Evolutionary conservation across 2,329 filamentous ascomycete species (phyloP), one percentile per base, ranked within the genome.

Genomic region (Trichoderma afroharzianum): DNA sequence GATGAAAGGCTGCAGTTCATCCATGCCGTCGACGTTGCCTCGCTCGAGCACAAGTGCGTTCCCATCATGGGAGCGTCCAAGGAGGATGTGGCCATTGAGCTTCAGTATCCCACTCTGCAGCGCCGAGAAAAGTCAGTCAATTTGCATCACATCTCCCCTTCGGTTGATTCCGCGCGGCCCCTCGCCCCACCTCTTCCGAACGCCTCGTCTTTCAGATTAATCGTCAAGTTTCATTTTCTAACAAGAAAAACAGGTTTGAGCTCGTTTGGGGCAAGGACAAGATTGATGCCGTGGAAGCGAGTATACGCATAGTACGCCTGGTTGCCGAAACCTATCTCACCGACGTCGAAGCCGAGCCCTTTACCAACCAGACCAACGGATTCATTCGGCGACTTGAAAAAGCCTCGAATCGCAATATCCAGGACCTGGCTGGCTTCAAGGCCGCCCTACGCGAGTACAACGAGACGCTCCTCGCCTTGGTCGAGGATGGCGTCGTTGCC

Each of bases 81-180:
- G 62, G 84, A 89, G 72, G 86, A 89, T 71, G 85, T 90, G 7
- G 83, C 81, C 12, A 88, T 97, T 72, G 85, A 91, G 78, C 83
- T 98, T 75, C 93, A 96, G 80, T 98, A 98, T 81, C 95, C 96
- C 11, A 95, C 93, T 80, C 84, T 86, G 73, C 88, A 89, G 70
- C 86, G 86, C 63, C 87, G 88, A 68, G 93, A 96, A 81, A 89
- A 86, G 90, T 92, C 83, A 76, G 82, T 57, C 39, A 32, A 21
- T 47, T 43, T 6, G 2, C 18, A 26, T 30, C 11, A 18, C 53
- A 18, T 11, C 36, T 39, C 15, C 21, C 7, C 50, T 11, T 33
- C 26, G 12, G 21, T 15, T 50, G 53, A 50, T 61, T 21, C 63
- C 47, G 26, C 21, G 12, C 21, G 30, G 21, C 50, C 32, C 32